A percentile compares a stretch with the other conserved stretches of the same genome.
These are phyloP conservation scores for Hanseniaspora uvarum DNA, from an alignment of 1,139 yeast genomes.

Conservation along the genomic window DNA sequence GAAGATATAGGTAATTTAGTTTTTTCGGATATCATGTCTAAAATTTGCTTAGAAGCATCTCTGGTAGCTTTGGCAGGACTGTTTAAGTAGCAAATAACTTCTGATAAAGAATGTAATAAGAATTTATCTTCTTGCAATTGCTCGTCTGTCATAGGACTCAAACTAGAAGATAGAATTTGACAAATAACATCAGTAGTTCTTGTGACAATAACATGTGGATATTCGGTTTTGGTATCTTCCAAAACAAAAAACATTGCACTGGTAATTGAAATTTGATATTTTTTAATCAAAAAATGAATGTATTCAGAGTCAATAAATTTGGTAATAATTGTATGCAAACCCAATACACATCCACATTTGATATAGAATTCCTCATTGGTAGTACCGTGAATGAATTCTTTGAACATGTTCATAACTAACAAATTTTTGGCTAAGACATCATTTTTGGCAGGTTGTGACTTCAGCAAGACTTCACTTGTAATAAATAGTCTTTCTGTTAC, in stretches of 20 bases:
- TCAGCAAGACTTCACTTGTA: slow-evolving; percentile 53
- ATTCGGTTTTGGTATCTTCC: slow-evolving; percentile 82
- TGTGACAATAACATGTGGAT: slow-evolving; percentile 67
- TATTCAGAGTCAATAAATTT: slow-evolving; percentile 55
- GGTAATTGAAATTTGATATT: slow-evolving; percentile 72
- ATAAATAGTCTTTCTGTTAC: slow-evolving; percentile 55
- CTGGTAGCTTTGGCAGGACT: slow-evolving; percentile 79
- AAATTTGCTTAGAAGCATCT: slow-evolving; percentile 65
- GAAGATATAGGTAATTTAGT: slow-evolving; percentile 61
- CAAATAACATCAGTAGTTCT: slow-evolving; percentile 61
- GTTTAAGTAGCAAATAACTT: slow-evolving; percentile 82
- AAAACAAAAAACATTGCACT: slow-evolving; percentile 81
- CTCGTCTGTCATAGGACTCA: slow-evolving; percentile 31
- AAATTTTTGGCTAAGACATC: slow-evolving; percentile 57
- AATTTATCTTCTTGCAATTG: slow-evolving; percentile 41
- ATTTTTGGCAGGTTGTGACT: slow-evolving; percentile 33
- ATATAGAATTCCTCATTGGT: slow-evolving; percentile 78
- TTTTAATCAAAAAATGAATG: slow-evolving; percentile 46
- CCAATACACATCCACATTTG: slow-evolving; percentile 82
- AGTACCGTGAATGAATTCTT: slow-evolving; percentile 80
- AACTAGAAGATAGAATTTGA: slow-evolving; percentile 40
- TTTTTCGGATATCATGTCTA: slow-evolving; percentile 57
- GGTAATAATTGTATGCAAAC: slow-evolving; percentile 61
- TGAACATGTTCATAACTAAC: slow-evolving; percentile 66
- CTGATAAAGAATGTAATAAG: slow-evolving; percentile 75